Base-by-base conservation (phyloP, 2,329 filamentous ascomycete genomes). In the Eutypella sp. region DNA sequence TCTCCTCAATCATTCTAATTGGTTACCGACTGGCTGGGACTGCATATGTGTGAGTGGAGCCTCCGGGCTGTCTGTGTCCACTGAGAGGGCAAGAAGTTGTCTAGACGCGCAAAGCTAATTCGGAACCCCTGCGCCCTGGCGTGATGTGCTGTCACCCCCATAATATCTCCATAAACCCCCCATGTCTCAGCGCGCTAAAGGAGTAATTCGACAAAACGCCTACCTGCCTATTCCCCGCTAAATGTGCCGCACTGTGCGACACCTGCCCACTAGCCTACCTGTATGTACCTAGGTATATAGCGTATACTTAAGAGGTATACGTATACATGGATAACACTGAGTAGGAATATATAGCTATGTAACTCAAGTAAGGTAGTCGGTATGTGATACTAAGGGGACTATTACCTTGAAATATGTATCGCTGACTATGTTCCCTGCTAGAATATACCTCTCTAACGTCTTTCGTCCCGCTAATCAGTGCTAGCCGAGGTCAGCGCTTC, bases 1-100 rank as follows among this genome's bases (percentile, higher is more conserved):
- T 15, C 25, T 29, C 25, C 7, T 29, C 25, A 13, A 5, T 6
- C 2, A 20, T 15, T 37, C 3, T 55, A 23, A 59, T 59, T 60
- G 58, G 58, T 57, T 59, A 57, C 58, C 58, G 48, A 48, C 52
- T 25, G 41, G 38, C 18, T 34, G 58, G 58, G 47, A 57, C 50
- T 42, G 50, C 52, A 52, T 48, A 16, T 2, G 31, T 29, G 24
- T 31, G 27, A n/a, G 16, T 29, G 27, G 27, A n/a, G 4, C 4
- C 18, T 10, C 27, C 15, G 4, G 6, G 31, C 13, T 22, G 1
- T 13, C 15, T 13, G n/a, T 34, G 27, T 20, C 27, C 27, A 20
- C 18, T 37, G 18, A 37, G 11, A 3, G 18, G 18, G 34, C 18
- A 10, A 6, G 5, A 15, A 37, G 15, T 1, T 11, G 34, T n/a